Evolutionary conservation across 495 filamentous ascomycete genomes (phyloP), one percentile per base, ranked within the genome.

Genomic region (Penicillium flavigenum): DNA sequence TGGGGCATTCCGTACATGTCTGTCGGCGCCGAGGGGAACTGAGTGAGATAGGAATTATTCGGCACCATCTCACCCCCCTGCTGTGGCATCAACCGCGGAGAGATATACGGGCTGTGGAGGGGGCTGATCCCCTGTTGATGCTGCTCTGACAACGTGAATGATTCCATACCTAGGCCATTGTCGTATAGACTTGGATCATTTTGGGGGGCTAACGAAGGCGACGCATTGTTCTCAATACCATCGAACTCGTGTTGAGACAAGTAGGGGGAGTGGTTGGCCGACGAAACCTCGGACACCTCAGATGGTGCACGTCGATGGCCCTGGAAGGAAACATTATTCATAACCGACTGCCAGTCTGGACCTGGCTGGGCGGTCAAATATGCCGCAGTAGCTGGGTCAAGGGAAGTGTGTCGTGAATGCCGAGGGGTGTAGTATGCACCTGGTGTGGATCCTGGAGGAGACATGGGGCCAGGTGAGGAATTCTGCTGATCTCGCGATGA

Each of bases 251-350:
- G 80, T 66, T 89, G 90, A 26, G 81, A 81, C 47, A 96, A 67
- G 64, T 85, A 90, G 45, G 94, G 94, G 19, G 93, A 97, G 31
- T 86, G 85, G 1, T 83, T 88, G 19, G 91, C 95, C 16, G 89
- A 93, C 4, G 86, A 89, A 7, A 89, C 81, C 62, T 97, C 94
- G 5, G 92, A 97, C 62, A 88, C 89, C 67, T 97, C 94, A 7
- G 93, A 97, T 1, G 92, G 89, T 36, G 88, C 83, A 66, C 91
- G 82, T 53, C 92, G 83, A 69, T 97, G 92, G 6, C 77, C 75
- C 54, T 88, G 84, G 63, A 95, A 97, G 19, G 81, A 72, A 14
- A 73, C 63, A 62, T 86, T 84, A 43, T 75, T 75, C 53, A 83
- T 79, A 69, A 91, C 84, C 36, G 80, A 77, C 54, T 77, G 81